A percentile compares a stretch with the other conserved stretches of the same genome.
Conservation (phyloP, 1,284 basidiomycete genomes). For the Austroboletus novae-zelandiae region DNA sequence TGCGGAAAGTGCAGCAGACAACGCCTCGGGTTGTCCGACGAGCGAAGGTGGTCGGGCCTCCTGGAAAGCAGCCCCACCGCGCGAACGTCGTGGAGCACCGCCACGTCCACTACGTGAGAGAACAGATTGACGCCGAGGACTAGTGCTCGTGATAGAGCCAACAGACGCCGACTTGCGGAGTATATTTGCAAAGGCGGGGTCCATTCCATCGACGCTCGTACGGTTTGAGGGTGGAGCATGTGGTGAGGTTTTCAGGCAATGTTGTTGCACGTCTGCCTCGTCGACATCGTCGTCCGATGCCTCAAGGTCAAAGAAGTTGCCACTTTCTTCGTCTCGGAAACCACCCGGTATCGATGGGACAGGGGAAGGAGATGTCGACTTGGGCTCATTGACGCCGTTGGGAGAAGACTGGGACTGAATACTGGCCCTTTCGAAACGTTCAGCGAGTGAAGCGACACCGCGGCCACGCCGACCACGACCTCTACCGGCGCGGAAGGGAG, state of each 20-base stretch:
- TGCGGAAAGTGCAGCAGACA: slow-evolving; percentile 45
- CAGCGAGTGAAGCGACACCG: slow-evolving; percentile 55
- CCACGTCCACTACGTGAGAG: slow-evolving; percentile 49
- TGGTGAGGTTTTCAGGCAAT: slow-evolving; percentile 39
- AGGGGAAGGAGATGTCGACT: slow-evolving; percentile 45
- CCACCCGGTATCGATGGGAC: slow-evolving; percentile 47
- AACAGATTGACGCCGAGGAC: slow-evolving; percentile 56
- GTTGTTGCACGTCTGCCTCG: slow-evolving; percentile 36
- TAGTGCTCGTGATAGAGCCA: slow-evolving; percentile 47
- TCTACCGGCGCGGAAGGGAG: slow-evolving; percentile 37
- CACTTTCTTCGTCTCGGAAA: slow-evolving; percentile 37
- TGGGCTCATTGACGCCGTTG: slow-evolving; percentile 45
- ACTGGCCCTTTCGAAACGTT: slow-evolving; percentile 60
- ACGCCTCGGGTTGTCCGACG: slow-evolving; percentile 63
- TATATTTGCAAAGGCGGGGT: slow-evolving; percentile 77
- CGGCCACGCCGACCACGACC: slow-evolving; percentile 43
- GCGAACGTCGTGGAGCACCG: slow-evolving; percentile 48
- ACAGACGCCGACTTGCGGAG: slow-evolving; percentile 60
- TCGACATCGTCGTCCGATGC: slow-evolving; percentile 37
- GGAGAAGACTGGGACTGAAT: slow-evolving; percentile 43
- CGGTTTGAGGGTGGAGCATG: slow-evolving; percentile 47
- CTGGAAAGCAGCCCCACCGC: slow-evolving; percentile 64
- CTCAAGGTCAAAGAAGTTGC: slow-evolving; percentile 24
- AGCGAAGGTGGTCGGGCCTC: slow-evolving; percentile 65
- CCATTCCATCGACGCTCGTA: slow-evolving; percentile 79